Conservation (phyloP, 176 grass and related monocot species). For the Avena sativa region DNA sequence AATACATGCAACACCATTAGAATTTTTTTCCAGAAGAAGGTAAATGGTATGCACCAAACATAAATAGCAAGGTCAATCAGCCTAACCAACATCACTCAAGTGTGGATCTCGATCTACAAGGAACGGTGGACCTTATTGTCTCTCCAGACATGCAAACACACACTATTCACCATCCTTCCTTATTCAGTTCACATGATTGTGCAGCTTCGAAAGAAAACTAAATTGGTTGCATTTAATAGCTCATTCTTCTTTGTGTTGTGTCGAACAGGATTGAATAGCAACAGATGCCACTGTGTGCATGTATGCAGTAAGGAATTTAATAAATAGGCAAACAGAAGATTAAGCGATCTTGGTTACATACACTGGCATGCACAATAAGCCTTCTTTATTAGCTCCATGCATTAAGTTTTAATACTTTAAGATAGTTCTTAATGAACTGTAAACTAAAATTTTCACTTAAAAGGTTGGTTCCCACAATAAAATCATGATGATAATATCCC, state of each 20-base stretch:
- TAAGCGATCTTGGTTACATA: not conserved
- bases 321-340: constrained; percentile 6
- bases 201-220: not conserved
- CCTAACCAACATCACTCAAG: not conserved
- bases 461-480: not conserved
- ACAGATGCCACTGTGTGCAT: not conserved
- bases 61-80: not conserved
- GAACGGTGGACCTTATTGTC: not conserved
- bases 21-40: not conserved
- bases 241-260: not conserved
- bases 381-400: not conserved
- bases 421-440: not conserved
- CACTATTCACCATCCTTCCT: not conserved
- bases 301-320: not conserved
- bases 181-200: not conserved
- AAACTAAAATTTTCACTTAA: not conserved
- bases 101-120: constrained; percentile 6
- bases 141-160: constrained; percentile 7
- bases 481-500: constrained; percentile 8
- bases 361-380: not conserved
- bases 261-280: not conserved
- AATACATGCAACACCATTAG: not conserved
- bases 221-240: not conserved
- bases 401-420: constrained; percentile 3
- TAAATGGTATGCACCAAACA: not conserved